Percentiles rank a stretch among this genome's conserved stretches.
phyloP scores from a whole-genome alignment of 257 asterid genomes.

The Rubia yunnanensis region DNA sequence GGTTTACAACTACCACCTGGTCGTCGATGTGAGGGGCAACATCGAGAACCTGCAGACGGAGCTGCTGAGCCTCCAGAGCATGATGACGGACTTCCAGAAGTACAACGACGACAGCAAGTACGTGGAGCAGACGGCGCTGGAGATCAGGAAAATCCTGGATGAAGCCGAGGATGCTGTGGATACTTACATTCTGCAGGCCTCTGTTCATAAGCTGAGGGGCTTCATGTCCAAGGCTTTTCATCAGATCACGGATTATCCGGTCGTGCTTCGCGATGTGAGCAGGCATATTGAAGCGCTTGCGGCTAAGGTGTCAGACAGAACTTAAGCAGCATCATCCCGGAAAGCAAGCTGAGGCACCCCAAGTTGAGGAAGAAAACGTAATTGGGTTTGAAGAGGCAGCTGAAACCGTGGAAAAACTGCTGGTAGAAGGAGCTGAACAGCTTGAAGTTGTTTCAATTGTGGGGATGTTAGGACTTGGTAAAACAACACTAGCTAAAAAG shows the following conservation, averaged over 20 bases:
- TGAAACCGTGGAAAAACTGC: background rate
- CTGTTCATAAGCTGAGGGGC: background rate
- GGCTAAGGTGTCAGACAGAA: background rate
- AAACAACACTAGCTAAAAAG: too few species aligned
- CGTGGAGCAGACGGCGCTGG: background rate
- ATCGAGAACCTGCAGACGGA: background rate
- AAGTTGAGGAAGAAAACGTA: conserved; percentile 16
- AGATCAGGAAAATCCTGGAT: background rate
- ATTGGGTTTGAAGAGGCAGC: conserved; percentile 18
- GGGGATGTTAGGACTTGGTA: too few species aligned
- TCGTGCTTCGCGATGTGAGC: too few species aligned
- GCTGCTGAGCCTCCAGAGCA: background rate
- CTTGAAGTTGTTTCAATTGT: too few species aligned
- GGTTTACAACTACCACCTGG: background rate
- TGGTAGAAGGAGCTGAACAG: too few species aligned
- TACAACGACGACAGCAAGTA: background rate
- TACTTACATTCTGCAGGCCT: background rate
- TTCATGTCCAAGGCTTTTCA: background rate
- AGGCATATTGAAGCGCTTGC: background rate
- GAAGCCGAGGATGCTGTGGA: too few species aligned
- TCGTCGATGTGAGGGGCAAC: background rate
- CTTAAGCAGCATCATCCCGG: too few species aligned
- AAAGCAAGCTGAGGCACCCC: background rate
- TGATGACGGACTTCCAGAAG: background rate
- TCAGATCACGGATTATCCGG: background rate